Evolutionary conservation across 2,329 filamentous ascomycete species (phyloP).

Genomic region (Aspergillus jensenii): DNA sequence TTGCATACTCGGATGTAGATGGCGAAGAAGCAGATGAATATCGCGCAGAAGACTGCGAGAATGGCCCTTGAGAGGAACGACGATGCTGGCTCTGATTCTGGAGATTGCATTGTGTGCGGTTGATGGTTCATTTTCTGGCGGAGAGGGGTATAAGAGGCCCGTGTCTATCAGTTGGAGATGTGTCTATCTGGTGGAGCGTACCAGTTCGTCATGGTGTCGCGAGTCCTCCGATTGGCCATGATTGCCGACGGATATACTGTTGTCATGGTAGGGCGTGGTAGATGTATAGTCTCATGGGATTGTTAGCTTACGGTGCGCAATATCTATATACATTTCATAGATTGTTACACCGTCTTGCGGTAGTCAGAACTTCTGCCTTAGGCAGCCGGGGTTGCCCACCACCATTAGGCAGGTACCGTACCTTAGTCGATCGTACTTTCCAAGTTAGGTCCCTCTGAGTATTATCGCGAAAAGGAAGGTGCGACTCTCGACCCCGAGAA

Average conservation of each 20-base stretch:
- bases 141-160: not conserved
- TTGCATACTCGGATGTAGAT: conserved; percentile 14
- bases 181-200: not conserved
- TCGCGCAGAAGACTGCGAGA: not conserved
- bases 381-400: too few species aligned
- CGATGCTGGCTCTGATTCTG: not conserved
- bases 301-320: too few species aligned
- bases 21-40: conserved; percentile 10
- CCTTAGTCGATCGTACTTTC: too few species aligned
- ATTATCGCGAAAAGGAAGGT: too few species aligned
- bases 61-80: not conserved
- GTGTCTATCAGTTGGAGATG: conserved; percentile 6
- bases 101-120: not conserved
- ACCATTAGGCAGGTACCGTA: too few species aligned
- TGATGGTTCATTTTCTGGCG: not conserved
- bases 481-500: too few species aligned
- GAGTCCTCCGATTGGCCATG: conserved; percentile 15
- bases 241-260: not conserved
- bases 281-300: too few species aligned
- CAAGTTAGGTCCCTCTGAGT: too few species aligned
- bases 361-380: too few species aligned
- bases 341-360: too few species aligned
- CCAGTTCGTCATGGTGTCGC: conserved; percentile 4
- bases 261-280: too few species aligned
- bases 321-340: too few species aligned